Percentiles rank a stretch among this genome's conserved stretches.
Evolutionary conservation across 73 alveolate genomes (phyloP).

Genomic region (Paramecium caudatum): DNA sequence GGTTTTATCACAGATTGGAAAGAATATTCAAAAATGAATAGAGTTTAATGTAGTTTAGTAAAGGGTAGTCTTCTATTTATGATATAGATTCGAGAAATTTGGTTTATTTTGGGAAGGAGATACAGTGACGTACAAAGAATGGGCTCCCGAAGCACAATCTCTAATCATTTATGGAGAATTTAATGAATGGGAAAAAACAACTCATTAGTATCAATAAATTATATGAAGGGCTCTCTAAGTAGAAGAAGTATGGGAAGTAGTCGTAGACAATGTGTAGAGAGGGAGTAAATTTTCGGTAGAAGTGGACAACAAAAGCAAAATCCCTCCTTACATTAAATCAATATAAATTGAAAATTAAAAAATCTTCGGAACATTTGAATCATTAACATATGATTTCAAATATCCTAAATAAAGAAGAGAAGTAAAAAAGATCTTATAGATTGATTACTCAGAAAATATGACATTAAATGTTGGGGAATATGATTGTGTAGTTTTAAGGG

Average conservation of each 20-base stretch:
- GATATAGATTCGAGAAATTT: background rate
- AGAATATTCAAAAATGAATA: background rate
- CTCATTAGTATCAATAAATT: background rate
- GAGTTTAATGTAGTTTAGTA: background rate
- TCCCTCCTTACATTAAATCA: background rate
- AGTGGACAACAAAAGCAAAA: background rate
- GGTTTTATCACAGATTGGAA: slow-evolving; percentile 8
- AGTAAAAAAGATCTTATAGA: too few species aligned
- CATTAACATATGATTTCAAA: background rate
- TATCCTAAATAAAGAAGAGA: too few species aligned
- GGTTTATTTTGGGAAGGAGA: background rate
- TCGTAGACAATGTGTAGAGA: background rate
- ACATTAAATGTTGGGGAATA: background rate
- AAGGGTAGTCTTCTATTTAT: background rate
- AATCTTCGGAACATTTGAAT: background rate
- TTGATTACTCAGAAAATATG: background rate
- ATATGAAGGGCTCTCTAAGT: background rate
- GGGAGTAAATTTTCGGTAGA: too few species aligned
- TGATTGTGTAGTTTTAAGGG: background rate
- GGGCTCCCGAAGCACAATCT: slow-evolving; percentile 12
- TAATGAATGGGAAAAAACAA: background rate
- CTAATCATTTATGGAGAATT: background rate
- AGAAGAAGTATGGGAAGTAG: background rate
- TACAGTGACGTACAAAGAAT: background rate
- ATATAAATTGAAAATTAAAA: background rate